These are phyloP conservation scores for Prillingera fragicola DNA, from an alignment of 1,284 basidiomycete species.

Conservation along the genomic window DNA sequence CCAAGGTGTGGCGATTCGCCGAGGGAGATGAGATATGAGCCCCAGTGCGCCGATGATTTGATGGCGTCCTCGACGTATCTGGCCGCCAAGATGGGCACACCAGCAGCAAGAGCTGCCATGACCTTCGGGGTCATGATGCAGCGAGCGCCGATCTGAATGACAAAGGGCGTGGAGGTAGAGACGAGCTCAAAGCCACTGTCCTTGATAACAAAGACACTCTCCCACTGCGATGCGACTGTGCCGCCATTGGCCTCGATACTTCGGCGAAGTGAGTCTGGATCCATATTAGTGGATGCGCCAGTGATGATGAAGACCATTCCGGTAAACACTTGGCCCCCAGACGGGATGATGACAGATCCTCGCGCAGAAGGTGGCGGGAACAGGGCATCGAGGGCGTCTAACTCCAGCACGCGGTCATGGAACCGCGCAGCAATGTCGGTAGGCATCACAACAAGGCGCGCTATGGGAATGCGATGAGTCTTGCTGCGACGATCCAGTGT, in stretches of 20 bases:
- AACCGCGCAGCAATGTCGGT: constrained; percentile 5
- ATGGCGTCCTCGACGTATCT: constrained; percentile 57
- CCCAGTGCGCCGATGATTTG: constrained; percentile 56
- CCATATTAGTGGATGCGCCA: constrained; percentile 54
- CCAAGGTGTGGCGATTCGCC: constrained; percentile 57
- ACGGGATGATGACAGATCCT: neutral
- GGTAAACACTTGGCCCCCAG: constrained; percentile 3
- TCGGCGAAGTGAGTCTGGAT: constrained; percentile 59
- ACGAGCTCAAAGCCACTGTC: constrained; percentile 4
- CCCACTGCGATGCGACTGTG: constrained; percentile 60
- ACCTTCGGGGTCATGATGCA: constrained; percentile 67
- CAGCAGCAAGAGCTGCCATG: constrained; percentile 71
- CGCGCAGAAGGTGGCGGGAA: neutral
- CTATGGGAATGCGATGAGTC: neutral
- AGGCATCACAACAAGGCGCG: constrained; percentile 2
- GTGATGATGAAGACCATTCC: constrained; percentile 20
- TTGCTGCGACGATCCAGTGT: neutral
- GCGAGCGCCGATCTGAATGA: constrained; percentile 65
- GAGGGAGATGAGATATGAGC: constrained; percentile 60
- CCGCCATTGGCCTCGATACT: constrained; percentile 59
- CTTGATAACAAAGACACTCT: constrained; percentile 53
- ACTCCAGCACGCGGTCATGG: constrained; percentile 5
- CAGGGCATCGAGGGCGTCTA: neutral
- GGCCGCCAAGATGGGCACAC: constrained; percentile 71
- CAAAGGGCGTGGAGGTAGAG: constrained; percentile 47